Evolutionary conservation across 257 asterid genomes (phyloP), one percentile per base, ranked within the genome.

Genomic region (Scutellaria minor): DNA sequence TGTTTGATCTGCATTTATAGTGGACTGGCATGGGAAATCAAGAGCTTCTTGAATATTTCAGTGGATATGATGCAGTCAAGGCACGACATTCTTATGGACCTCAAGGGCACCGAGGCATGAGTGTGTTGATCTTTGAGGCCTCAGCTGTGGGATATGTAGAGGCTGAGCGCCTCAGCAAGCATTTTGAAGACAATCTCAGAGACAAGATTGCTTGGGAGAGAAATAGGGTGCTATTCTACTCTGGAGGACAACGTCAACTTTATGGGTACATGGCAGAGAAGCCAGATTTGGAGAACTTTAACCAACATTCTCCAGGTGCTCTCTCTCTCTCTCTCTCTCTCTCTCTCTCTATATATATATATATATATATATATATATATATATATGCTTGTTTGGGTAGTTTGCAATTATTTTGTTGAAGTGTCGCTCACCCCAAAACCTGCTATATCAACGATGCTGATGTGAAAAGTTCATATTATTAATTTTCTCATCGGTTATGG

Each of bases 11-110:
- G 15, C 56, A 12, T 65, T 63, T 54, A 18, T 80, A 88, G 93
- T 89, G 96, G 94, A 76, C 63, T 44, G 96, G 94, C 45, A 87
- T 89, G 96, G 92, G 89, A 8, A 87, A 82, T 72, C 86, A 78
- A 58, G 92, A 87, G 78, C 84, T 89, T 64, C 80, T 75, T 1
- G 83, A 80, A 1, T 77, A 66, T 57, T 88, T 90, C 73, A 58
- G 69, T 55, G 54, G 52, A 24, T 85, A 81, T 68, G 62, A 81
- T 60, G 81, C 83, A 18, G 47, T 13, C 0, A 79, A 70, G 86
- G 83, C 87, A 31, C 66, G 84, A 0, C 86, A 85, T 74, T 80
- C 92, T n/a, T 90, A 88, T 65, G 90, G 90, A 50, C 92, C 95
- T 52, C 80, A 75, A 58, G 90, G 92, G 58, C 92, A 89, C 81